Conservation (phyloP, 2,329 filamentous ascomycete species). For the Penicillium vulpinum region DNA sequence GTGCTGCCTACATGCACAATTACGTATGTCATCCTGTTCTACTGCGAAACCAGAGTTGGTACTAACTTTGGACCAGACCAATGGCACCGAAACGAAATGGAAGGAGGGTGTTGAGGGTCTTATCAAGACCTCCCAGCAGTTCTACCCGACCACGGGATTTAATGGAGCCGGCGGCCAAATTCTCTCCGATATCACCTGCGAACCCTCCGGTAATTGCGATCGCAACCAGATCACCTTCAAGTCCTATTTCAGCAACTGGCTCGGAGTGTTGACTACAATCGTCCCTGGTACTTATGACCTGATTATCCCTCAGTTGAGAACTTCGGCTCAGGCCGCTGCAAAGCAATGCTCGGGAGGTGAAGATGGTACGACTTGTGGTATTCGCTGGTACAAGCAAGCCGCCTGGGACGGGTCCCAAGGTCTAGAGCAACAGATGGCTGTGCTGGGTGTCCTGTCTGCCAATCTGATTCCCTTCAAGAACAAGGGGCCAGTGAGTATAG, state of each 20-base stretch:
- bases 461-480: conserved; percentile 29
- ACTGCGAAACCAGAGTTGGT: not conserved
- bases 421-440: conserved; percentile 46
- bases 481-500: conserved; percentile 44
- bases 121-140: conserved; percentile 51
- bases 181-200: conserved; percentile 69
- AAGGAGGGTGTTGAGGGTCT: conserved; percentile 58
- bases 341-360: conserved; percentile 62
- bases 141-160: conserved; percentile 50
- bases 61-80: conserved; percentile 34
- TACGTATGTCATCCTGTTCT: conserved; percentile 34
- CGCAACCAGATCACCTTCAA: conserved; percentile 74
- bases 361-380: conserved; percentile 58
- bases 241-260: conserved; percentile 68
- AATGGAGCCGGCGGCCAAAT: conserved; percentile 48
- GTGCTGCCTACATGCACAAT: conserved; percentile 60
- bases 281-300: conserved; percentile 58
- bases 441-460: conserved; percentile 38
- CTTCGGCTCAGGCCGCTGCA: conserved; percentile 61
- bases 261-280: conserved; percentile 62
- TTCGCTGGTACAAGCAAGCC: conserved; percentile 42
- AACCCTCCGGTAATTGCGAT: conserved; percentile 62
- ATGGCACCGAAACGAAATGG: conserved; percentile 53
- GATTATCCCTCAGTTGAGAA: conserved; percentile 60
- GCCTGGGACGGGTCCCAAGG: conserved; percentile 37